A percentile compares a stretch with the other conserved stretches of the same genome.
Conservation (phyloP, 768 basidiomycete species). For the Tylopilus vinaceipallidus region DNA sequence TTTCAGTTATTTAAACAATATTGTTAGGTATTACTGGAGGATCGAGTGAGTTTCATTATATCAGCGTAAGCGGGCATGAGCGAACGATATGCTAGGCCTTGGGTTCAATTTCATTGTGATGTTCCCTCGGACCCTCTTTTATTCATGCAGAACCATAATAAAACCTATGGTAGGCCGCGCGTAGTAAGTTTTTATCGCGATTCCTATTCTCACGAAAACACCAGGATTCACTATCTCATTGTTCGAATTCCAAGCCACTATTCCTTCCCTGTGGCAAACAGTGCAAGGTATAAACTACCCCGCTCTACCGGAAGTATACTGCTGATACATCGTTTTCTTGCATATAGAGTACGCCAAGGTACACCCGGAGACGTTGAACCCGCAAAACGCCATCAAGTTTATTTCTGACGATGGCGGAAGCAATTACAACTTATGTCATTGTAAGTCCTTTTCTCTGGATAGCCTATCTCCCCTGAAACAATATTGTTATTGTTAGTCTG, state of each 20-base stretch:
- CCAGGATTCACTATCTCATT: conserved; percentile 63
- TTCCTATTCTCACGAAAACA: background rate
- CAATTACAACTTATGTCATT: conserved; percentile 65
- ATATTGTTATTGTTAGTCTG: conserved; percentile 74
- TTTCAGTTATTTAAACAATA: background rate
- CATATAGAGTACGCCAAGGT: conserved; percentile 24
- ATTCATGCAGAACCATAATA: conserved; percentile 54
- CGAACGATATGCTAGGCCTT: conserved; percentile 38
- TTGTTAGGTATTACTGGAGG: conserved; percentile 29
- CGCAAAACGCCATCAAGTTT: conserved; percentile 57
- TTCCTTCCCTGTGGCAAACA: conserved; percentile 60
- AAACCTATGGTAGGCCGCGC: conserved; percentile 45
- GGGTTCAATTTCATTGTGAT: conserved; percentile 55
- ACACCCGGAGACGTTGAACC: conserved; percentile 51
- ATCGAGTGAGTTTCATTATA: conserved; percentile 31
- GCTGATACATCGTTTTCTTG: conserved; percentile 22
- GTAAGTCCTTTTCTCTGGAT: conserved; percentile 34
- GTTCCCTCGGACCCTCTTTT: conserved; percentile 48
- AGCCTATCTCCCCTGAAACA: conserved; percentile 1
- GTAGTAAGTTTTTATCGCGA: background rate
- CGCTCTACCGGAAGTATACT: conserved; percentile 26
- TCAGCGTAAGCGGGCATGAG: conserved; percentile 31
- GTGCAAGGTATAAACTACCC: conserved; percentile 47
- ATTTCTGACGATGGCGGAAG: conserved; percentile 63
- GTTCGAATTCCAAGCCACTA: conserved; percentile 60